phyloP scores from a whole-genome alignment of 768 basidiomycete genomes.

The Clathrus columnatus region DNA sequence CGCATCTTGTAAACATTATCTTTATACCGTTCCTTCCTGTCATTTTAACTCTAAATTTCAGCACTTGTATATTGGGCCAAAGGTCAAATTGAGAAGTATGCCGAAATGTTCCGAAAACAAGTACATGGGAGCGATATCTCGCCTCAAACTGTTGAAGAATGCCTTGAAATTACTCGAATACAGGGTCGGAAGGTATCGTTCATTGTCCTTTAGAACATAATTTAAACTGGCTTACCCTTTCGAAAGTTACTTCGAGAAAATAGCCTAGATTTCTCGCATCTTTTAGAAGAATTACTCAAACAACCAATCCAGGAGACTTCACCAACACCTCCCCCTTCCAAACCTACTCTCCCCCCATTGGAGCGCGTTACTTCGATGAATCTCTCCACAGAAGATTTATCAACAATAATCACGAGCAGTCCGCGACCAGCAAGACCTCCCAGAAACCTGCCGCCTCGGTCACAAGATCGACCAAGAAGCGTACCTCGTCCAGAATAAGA shows the following conservation, averaged over 20 bases:
- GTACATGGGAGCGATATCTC: constrained; percentile 82
- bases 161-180: constrained; percentile 61
- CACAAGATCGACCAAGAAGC: constrained; percentile 46
- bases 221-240: not conserved
- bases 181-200: constrained; percentile 75
- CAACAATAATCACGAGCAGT: not conserved
- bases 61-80: constrained; percentile 95
- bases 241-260: constrained; percentile 81
- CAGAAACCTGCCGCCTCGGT: constrained; percentile 41
- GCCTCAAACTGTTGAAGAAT: constrained; percentile 62
- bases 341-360: not conserved
- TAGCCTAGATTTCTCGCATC: constrained; percentile 87
- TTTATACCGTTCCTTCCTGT: constrained; percentile 2
- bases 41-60: constrained; percentile 23
- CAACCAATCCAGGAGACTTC: not conserved
- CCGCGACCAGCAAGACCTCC: constrained; percentile 7
- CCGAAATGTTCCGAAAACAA: constrained; percentile 80
- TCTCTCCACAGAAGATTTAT: not conserved
- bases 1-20: constrained; percentile 63
- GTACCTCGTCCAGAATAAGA: not conserved
- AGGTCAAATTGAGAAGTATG: constrained; percentile 73
- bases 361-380: not conserved
- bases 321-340: not conserved
- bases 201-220: not conserved
- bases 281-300: constrained; percentile 65